A percentile compares a stretch with the other conserved stretches of the same genome.
Evolutionary conservation across 208 protist species (phyloP).

Genomic region (Naegleria lovaniensis): DNA sequence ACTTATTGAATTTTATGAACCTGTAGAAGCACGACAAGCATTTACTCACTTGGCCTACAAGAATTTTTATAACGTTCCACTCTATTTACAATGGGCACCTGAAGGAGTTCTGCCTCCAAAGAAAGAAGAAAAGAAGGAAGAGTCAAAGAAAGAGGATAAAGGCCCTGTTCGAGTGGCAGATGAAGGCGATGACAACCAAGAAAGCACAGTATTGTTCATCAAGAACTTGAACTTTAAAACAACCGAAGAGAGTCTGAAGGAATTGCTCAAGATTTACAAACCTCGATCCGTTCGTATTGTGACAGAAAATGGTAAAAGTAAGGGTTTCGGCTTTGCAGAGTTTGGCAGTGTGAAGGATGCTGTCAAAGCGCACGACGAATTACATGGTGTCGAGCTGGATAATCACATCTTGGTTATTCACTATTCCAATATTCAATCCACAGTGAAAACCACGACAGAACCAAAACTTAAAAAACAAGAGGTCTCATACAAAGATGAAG

Average conservation of each 20-base stretch:
- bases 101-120: conserved; percentile 42
- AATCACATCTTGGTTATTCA: background rate
- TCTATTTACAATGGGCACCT: conserved; percentile 97
- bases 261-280: conserved; percentile 39
- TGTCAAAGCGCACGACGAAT: conserved; percentile 46
- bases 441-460: conserved; percentile 48
- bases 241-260: conserved; percentile 53
- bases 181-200: conserved; percentile 52
- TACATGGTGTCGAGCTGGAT: conserved; percentile 24
- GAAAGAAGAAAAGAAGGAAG: background rate
- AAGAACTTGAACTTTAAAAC: conserved; percentile 83
- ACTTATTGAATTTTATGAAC: conserved; percentile 47
- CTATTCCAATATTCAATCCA: background rate
- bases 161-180: conserved; percentile 48
- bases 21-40: conserved; percentile 62
- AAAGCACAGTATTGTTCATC: conserved; percentile 63
- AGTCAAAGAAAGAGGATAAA: conserved; percentile 43
- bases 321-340: conserved; percentile 91
- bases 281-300: conserved; percentile 27
- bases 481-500: background rate
- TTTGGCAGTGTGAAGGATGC: conserved; percentile 54
- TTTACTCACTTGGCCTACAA: conserved; percentile 90
- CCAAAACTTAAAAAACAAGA: conserved; percentile 38
- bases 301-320: conserved; percentile 51
- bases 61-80: conserved; percentile 77